Conservation (phyloP, 768 basidiomycete genomes). For the Pulveroboletus frians region DNA sequence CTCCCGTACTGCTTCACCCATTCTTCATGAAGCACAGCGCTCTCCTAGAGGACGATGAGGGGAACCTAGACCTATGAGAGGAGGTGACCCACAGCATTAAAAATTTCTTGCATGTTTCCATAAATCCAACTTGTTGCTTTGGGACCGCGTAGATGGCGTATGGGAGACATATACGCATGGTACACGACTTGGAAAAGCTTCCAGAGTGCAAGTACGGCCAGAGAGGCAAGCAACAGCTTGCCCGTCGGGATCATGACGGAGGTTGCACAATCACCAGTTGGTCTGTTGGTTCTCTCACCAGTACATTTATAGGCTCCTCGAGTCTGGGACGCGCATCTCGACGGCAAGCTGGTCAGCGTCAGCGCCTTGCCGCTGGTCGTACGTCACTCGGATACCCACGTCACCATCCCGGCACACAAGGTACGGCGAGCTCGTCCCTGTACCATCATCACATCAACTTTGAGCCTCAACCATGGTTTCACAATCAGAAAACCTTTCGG, state of each 20-base stretch:
- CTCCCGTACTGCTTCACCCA: conserved; percentile 14
- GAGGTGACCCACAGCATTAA: conserved; percentile 32
- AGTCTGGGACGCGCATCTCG: too few relatives aligned
- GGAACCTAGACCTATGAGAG: not conserved
- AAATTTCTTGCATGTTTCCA: conserved; percentile 47
- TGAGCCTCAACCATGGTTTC: too few relatives aligned
- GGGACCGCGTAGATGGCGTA: conserved; percentile 44
- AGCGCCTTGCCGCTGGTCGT: too few relatives aligned
- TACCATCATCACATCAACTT: too few relatives aligned
- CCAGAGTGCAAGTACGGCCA: conserved; percentile 3
- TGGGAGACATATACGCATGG: conserved; percentile 36
- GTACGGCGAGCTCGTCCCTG: too few relatives aligned
- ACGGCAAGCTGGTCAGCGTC: too few relatives aligned
- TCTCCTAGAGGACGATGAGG: conserved; percentile 1
- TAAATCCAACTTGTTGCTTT: conserved; percentile 40
- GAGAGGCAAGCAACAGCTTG: not conserved
- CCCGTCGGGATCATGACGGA: conserved; percentile 6
- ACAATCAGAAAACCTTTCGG: too few relatives aligned
- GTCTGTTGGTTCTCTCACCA: too few relatives aligned
- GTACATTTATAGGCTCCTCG: too few relatives aligned
- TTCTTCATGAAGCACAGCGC: conserved; percentile 7
- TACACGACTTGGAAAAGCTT: conserved; percentile 24
- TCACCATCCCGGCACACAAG: too few relatives aligned
- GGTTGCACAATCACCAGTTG: too few relatives aligned
- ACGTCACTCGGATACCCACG: too few relatives aligned